Evolutionary conservation across 148 eudicot genomes (phyloP).

Genomic region (Arctostaphylos glauca): DNA sequence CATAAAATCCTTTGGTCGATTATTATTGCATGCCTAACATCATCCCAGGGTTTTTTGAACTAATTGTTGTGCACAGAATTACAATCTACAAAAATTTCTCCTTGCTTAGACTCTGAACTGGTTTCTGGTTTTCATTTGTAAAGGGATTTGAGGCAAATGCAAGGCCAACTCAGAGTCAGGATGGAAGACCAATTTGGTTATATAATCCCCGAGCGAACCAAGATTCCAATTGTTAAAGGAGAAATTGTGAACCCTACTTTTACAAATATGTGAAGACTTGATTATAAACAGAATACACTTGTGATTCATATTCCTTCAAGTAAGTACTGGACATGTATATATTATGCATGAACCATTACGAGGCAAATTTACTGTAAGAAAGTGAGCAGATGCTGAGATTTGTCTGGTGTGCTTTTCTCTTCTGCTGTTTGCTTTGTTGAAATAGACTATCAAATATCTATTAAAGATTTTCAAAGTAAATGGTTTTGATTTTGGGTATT

Average conservation of each 20-base stretch:
- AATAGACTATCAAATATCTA: no score
- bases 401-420: no score
- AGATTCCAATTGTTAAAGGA: not conserved
- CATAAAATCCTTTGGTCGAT: not conserved
- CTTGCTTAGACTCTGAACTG: not conserved
- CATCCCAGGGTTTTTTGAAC: not conserved
- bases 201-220: not conserved
- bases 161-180: conserved; percentile 25
- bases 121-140: not conserved
- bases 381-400: not conserved
- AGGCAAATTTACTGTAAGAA: not conserved
- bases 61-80: not conserved
- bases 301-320: not conserved
- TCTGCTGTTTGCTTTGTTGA: no score
- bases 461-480: no score
- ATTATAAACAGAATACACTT: not conserved
- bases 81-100: not conserved
- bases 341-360: no score
- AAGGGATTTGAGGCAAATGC: conserved; percentile 38
- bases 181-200: conserved; percentile 19
- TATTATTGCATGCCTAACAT: not conserved
- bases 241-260: no score
- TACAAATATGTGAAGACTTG: not conserved
- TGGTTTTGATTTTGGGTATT: no score
- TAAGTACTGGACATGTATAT: not conserved